Percentiles rank a stretch among this genome's conserved stretches.
These are phyloP conservation scores for Lenwebbia sp. DNA, from an alignment of 345 rosid genomes.

Conservation along the genomic window DNA sequence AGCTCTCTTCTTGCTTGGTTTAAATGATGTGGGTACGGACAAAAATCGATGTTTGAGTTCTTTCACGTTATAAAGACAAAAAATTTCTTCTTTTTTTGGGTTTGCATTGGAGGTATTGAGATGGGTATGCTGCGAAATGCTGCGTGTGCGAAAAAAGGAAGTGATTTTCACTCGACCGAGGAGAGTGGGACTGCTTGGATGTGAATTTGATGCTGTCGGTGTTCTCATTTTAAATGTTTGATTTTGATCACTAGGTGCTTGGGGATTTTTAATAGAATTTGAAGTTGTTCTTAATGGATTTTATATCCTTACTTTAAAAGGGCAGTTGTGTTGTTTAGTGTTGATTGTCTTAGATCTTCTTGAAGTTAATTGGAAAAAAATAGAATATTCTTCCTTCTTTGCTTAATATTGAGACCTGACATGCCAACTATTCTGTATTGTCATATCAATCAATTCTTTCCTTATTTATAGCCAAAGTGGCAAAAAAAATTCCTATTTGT, in stretches of 20 bases:
- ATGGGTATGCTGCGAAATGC: background rate
- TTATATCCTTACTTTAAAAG: background rate
- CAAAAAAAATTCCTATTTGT: background rate
- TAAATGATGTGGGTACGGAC: background rate
- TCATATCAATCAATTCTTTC: background rate
- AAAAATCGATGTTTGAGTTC: background rate
- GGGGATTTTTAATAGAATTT: background rate
- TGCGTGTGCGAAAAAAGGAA: background rate
- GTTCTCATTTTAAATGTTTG: background rate
- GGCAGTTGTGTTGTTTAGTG: background rate
- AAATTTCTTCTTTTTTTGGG: background rate
- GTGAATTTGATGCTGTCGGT: background rate
- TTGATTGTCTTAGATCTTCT: background rate
- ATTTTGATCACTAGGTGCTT: background rate
- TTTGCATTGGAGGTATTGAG: background rate
- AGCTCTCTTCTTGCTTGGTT: background rate
- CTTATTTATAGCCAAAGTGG: background rate
- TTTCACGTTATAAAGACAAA: background rate
- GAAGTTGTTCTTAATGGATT: background rate
- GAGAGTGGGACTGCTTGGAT: background rate
- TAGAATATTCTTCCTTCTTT: background rate
- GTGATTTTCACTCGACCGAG: background rate
- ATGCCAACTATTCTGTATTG: background rate
- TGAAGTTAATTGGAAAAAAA: background rate
- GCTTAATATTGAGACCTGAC: background rate